Evolutionary conservation across 1,284 basidiomycete species (phyloP).

Genomic region (Irpex sp.): DNA sequence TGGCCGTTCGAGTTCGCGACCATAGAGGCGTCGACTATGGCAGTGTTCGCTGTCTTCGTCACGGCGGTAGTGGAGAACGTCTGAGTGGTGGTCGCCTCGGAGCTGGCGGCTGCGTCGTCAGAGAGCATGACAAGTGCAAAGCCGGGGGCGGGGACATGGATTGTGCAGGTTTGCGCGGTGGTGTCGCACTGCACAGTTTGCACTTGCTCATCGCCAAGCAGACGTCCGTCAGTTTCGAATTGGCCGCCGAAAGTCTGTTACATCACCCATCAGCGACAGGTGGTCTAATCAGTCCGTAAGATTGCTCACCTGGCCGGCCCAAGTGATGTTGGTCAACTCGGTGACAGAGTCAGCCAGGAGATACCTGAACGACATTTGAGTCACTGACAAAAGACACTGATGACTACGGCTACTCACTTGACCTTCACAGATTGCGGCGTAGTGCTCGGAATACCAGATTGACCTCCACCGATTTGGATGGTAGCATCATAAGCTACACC

Average conservation of each 20-base stretch:
- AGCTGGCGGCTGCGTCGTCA: slow-evolving; percentile 35
- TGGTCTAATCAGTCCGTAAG: neutral
- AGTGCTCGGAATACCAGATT: slow-evolving; percentile 15
- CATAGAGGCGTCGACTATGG: slow-evolving; percentile 24
- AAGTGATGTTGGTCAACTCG: slow-evolving; percentile 44
- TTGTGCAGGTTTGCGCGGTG: slow-evolving; percentile 44
- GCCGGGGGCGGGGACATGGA: slow-evolving; percentile 64
- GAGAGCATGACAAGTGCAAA: slow-evolving; percentile 71
- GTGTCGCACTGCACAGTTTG: slow-evolving; percentile 50
- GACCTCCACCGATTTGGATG: slow-evolving; percentile 25
- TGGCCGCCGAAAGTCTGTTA: slow-evolving; percentile 58
- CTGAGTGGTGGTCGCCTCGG: slow-evolving; percentile 30
- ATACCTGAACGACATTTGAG: slow-evolving; percentile 27
- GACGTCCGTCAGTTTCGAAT: slow-evolving; percentile 60
- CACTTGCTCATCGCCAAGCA: slow-evolving; percentile 47
- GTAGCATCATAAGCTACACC: slow-evolving; percentile 25
- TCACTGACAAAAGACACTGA: neutral
- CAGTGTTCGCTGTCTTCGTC: slow-evolving; percentile 44
- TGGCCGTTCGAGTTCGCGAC: slow-evolving; percentile 51
- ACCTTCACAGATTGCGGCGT: slow-evolving; percentile 22
- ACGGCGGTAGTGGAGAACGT: slow-evolving; percentile 54
- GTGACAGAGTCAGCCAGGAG: slow-evolving; percentile 32
- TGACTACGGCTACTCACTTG: slow-evolving; percentile 16
- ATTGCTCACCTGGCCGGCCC: slow-evolving; percentile 33
- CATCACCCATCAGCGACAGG: neutral